phyloP scores from a whole-genome alignment of 2,329 filamentous ascomycete genomes.

The Nothophoma quercina region DNA sequence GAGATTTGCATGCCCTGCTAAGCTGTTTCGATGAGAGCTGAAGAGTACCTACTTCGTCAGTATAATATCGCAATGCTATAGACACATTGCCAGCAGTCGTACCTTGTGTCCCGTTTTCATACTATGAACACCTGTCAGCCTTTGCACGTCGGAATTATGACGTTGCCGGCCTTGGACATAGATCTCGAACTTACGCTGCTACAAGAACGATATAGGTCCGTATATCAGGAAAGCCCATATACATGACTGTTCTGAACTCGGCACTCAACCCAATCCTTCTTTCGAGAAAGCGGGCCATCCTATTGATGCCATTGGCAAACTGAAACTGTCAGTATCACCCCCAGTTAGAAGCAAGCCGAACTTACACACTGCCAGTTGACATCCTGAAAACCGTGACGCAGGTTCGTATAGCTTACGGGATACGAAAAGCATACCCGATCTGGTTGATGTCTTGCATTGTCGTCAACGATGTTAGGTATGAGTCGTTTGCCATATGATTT shows the following conservation, averaged over 20 bases:
- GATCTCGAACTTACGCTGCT: slow-evolving; percentile 38
- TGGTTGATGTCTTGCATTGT: slow-evolving; percentile 42
- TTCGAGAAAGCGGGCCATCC: slow-evolving; percentile 41
- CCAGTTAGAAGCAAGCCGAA: slow-evolving; percentile 30
- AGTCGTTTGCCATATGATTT: slow-evolving; percentile 32
- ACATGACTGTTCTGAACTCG: slow-evolving; percentile 38
- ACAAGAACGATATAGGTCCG: slow-evolving; percentile 50
- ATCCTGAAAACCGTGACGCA: slow-evolving; percentile 38
- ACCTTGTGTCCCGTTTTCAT: slow-evolving; percentile 56
- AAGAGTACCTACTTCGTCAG: slow-evolving; percentile 29
- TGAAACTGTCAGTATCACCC: slow-evolving; percentile 22
- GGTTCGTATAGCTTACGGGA: slow-evolving; percentile 20
- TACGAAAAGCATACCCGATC: slow-evolving; percentile 34
- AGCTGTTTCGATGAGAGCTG: slow-evolving; percentile 37
- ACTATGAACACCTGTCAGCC: slow-evolving; percentile 7
- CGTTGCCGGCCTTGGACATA: neutral
- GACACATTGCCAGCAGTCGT: neutral
- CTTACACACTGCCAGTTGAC: slow-evolving; percentile 42
- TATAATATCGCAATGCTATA: neutral
- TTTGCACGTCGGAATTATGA: no score
- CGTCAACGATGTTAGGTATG: slow-evolving; percentile 48
- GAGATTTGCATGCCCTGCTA: slow-evolving; percentile 35
- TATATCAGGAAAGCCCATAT: slow-evolving; percentile 46
- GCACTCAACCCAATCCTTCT: slow-evolving; percentile 40
- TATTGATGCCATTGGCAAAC: slow-evolving; percentile 44